Base-by-base conservation (phyloP, 345 rosid genomes). In the Corchorus olitorius region DNA sequence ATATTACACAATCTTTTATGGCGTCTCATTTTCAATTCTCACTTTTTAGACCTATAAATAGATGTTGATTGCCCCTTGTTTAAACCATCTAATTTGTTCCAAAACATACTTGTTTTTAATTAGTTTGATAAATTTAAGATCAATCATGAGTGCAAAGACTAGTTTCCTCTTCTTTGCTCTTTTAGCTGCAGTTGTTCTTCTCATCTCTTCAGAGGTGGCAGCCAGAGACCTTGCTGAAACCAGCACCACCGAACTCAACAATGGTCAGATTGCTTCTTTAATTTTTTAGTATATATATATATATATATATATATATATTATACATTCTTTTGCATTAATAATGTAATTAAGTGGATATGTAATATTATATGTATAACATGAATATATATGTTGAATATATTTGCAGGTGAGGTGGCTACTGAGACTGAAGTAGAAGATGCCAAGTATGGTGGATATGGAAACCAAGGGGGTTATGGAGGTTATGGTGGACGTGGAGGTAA, bases 211-310 rank as follows among this genome's bases (percentile, higher is more conserved):
- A 4, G 73, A 80, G 19, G 86, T 77, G 22, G 56, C 77, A 8
- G 83, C 83, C 13, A 68, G 80, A 49, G 74, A 83, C 55, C 74
- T 79, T n/a, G 73, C 82, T 53, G 77, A 74, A 58, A 71, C 77
- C 17, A n/a, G n/a, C n/a, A 14, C 78, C 14, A 49, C 71, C 14
- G 53, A 35, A 43, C 53, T 16, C 13, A 63, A 70, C 5, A 64
- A 65, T 17, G 81, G 83, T 79, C 35, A 41, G 74, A 62, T 54
- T 4, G 6, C 1, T 22, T 6, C 39, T 39, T 39, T 19, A 4
- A 12, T 68, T n/a, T 4, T 59, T 59, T 3, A 59, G 12, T 19
- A 20, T 1, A 59, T 17, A 45, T n/a, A n/a, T 19, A 20, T 1
- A 59, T 17, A 45, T 19, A 20, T 1, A 59, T 17, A 45, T 19